These are phyloP conservation scores for Ceratobasidium sp. DNA, from an alignment of 1,284 basidiomycete genomes.

Conservation along the genomic window DNA sequence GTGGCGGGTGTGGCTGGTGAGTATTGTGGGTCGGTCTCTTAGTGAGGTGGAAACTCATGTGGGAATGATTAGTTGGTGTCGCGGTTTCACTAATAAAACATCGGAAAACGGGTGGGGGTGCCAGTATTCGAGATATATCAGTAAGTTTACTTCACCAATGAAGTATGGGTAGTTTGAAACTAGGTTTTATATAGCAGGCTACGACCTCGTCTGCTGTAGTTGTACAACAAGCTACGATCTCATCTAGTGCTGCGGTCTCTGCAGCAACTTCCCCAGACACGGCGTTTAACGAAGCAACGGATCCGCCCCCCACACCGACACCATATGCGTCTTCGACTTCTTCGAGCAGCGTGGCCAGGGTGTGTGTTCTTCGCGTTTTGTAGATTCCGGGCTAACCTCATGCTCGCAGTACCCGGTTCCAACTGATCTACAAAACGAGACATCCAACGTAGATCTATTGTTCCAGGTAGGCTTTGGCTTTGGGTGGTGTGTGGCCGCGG, in stretches of 20 bases:
- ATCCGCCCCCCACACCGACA: neutral
- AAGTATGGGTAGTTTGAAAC: neutral
- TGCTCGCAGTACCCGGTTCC: neutral
- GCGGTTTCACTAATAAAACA: neutral
- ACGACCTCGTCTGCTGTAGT: neutral
- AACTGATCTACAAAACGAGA: neutral
- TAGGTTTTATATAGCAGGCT: neutral
- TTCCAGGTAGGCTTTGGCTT: neutral
- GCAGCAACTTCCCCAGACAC: no score
- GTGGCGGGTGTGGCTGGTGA: neutral
- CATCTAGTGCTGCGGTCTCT: no score
- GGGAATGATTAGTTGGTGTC: neutral
- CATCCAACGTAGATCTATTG: neutral
- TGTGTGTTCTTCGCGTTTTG: neutral
- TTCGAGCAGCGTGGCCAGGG: neutral
- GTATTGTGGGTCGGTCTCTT: neutral
- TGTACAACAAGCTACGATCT: neutral
- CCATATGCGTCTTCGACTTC: neutral
- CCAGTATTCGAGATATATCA: neutral
- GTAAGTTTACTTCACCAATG: neutral
- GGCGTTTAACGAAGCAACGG: no score
- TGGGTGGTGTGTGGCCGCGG: no score
- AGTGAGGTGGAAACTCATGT: neutral
- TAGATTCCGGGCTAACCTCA: neutral
- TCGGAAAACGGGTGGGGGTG: neutral